Conservation (phyloP, 208 protist species). For the Trypanosomatidae sp. region DNA sequence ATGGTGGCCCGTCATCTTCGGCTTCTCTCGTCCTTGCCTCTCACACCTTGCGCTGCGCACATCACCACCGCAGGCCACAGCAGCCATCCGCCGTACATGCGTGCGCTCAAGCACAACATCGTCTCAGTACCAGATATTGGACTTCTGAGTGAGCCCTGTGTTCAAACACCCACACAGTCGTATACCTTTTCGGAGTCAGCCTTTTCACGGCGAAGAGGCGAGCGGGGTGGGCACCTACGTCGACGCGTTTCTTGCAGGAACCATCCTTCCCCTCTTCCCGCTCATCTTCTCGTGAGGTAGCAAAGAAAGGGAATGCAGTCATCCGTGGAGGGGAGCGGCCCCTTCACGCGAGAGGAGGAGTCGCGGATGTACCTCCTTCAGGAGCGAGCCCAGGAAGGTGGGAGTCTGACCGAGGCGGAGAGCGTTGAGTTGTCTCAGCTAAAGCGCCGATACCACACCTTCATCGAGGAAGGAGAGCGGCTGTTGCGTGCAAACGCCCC, state of each 20-base stretch:
- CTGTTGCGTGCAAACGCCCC: slow-evolving; percentile 29
- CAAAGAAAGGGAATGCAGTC: slow-evolving; percentile 11
- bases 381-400: slow-evolving; percentile 16
- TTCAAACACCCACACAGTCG: not conserved
- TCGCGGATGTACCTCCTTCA: slow-evolving; percentile 36
- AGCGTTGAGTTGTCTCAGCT: slow-evolving; percentile 40
- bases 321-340: not conserved
- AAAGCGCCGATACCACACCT: slow-evolving; percentile 47
- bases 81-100: not conserved
- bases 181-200: not conserved
- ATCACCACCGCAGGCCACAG: not conserved
- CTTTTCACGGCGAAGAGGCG: not conserved
- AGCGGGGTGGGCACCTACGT: not conserved
- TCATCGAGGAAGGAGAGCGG: slow-evolving; percentile 56
- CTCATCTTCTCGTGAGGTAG: not conserved
- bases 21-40: not conserved
- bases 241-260: not conserved
- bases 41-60: not conserved
- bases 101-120: not conserved
- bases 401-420: slow-evolving; percentile 36
- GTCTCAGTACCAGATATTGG: not conserved
- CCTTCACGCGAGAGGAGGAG: slow-evolving; percentile 62
- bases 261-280: not conserved
- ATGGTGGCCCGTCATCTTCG: not conserved
- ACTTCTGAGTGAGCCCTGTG: not conserved